Conservation (phyloP, 257 asterid genomes). For the Solanum ossicruentum region DNA sequence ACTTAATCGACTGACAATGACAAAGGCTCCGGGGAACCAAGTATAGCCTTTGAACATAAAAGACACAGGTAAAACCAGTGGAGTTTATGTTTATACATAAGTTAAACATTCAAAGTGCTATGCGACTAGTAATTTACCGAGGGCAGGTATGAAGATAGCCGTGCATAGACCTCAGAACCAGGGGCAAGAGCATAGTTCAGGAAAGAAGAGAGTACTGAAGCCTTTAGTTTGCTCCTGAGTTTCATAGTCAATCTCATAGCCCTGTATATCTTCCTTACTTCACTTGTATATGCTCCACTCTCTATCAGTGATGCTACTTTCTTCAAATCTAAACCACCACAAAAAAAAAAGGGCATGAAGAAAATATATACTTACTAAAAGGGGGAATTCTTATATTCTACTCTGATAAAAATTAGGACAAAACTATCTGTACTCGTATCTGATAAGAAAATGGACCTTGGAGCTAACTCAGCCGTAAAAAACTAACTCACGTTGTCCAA, state of each 20-base stretch:
- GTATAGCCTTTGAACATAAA: no score
- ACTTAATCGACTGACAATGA: no score
- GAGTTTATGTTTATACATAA: no score
- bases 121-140: slow-evolving; percentile 17
- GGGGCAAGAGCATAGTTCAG: slow-evolving; percentile 40
- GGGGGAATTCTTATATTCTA: not conserved
- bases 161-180: slow-evolving; percentile 57
- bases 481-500: not conserved
- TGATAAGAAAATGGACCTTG: not conserved
- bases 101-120: no score
- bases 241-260: slow-evolving; percentile 68
- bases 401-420: not conserved
- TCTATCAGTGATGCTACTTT: slow-evolving; percentile 57
- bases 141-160: slow-evolving; percentile 41
- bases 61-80: no score
- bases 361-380: not conserved
- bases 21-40: no score
- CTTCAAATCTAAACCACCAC: slow-evolving; percentile 33
- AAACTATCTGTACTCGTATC: not conserved
- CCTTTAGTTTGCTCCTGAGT: slow-evolving; percentile 45
- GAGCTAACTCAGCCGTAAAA: not conserved
- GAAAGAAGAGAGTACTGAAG: slow-evolving; percentile 41
- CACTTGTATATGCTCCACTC: slow-evolving; percentile 63
- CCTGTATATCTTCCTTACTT: slow-evolving; percentile 51
- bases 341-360: not conserved